Evolutionary conservation across 495 filamentous ascomycete species (phyloP).

Genomic region (Hypoxylon intermedium): DNA sequence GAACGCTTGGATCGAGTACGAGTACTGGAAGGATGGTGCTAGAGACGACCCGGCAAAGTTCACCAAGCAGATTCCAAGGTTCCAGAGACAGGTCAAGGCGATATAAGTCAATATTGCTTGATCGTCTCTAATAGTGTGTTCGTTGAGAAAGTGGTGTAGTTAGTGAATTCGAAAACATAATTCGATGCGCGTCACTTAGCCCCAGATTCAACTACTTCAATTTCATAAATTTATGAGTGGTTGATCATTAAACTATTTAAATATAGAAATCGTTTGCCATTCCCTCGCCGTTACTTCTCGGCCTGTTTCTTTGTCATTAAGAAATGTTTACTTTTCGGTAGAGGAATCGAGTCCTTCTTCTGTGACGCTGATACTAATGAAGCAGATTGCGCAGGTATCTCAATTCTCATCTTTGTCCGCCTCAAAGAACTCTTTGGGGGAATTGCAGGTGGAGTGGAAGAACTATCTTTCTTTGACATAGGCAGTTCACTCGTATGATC

Average conservation of each 20-base stretch:
- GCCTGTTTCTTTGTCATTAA: background rate
- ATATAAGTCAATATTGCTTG: slow-evolving; percentile 29
- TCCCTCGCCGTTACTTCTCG: background rate
- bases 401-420: background rate
- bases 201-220: too few species aligned
- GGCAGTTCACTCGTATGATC: background rate
- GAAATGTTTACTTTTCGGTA: background rate
- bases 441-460: background rate
- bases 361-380: background rate
- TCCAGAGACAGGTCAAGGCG: slow-evolving; percentile 58
- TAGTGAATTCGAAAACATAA: too few species aligned
- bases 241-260: too few species aligned
- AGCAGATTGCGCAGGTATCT: background rate
- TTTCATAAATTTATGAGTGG: too few species aligned
- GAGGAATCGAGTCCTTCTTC: background rate
- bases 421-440: background rate
- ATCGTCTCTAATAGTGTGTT: too few species aligned
- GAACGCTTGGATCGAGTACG: slow-evolving; percentile 73
- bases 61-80: slow-evolving; percentile 57
- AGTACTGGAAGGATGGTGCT: slow-evolving; percentile 71
- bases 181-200: too few species aligned
- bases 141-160: too few species aligned
- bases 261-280: background rate
- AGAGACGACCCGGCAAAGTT: slow-evolving; percentile 63
- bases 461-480: background rate